phyloP scores from a whole-genome alignment of 2,329 filamentous ascomycete genomes.

The Ophiostoma himal-ulmi region DNA sequence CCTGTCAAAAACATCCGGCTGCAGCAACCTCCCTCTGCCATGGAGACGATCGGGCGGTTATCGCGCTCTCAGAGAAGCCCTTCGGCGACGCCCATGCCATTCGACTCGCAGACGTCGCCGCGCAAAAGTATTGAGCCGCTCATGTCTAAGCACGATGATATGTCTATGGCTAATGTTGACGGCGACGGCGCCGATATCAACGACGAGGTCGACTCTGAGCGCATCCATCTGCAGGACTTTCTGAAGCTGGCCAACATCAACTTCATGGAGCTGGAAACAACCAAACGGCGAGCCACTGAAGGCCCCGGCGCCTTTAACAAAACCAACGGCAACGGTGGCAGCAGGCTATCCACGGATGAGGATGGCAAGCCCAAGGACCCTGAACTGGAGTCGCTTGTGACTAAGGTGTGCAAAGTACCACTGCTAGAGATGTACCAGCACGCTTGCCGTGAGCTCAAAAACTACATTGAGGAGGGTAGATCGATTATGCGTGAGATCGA shows the following conservation, averaged over 20 bases:
- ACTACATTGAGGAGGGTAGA: conserved; percentile 89
- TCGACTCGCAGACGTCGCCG: conserved; percentile 30
- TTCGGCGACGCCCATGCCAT: conserved; percentile 36
- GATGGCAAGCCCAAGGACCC: conserved; percentile 30
- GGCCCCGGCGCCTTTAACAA: conserved; percentile 47
- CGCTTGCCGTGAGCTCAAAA: conserved; percentile 90
- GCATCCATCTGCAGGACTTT: conserved; percentile 84
- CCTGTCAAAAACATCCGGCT: conserved; percentile 70
- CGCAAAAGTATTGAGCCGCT: background rate
- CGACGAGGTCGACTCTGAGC: conserved; percentile 47
- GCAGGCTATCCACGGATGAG: conserved; percentile 24
- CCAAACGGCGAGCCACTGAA: conserved; percentile 81
- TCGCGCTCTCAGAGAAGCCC: conserved; percentile 45
- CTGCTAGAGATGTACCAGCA: conserved; percentile 95
- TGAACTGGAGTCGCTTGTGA: conserved; percentile 67
- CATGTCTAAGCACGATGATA: conserved; percentile 36
- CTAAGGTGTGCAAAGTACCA: conserved; percentile 83
- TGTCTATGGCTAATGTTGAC: conserved; percentile 35
- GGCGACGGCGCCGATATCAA: background rate
- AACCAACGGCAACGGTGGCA: conserved; percentile 30
- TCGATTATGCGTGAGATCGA: conserved; percentile 89
- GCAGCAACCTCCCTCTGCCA: conserved; percentile 61
- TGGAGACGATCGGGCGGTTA: conserved; percentile 57
- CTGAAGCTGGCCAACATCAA: conserved; percentile 92
- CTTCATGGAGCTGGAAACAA: conserved; percentile 98